A percentile compares a stretch with the other conserved stretches of the same genome.
Evolutionary conservation across 2,329 filamentous ascomycete genomes (phyloP).

Genomic region (Hymenotorrendiella dingleyae): DNA sequence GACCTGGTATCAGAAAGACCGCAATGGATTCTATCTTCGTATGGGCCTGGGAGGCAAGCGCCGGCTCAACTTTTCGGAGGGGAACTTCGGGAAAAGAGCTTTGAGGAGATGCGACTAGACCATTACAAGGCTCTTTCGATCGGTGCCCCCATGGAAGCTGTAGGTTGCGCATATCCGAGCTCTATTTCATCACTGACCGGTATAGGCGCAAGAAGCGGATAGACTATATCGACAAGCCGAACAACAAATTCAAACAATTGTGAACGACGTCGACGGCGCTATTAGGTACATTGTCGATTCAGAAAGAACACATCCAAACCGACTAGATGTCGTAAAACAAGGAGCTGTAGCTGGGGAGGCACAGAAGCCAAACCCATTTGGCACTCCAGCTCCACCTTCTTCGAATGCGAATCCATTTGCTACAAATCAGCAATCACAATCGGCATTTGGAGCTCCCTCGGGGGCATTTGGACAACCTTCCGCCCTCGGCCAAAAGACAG

Average conservation of each 20-base stretch:
- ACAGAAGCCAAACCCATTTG: constrained; percentile 7
- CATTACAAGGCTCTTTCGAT: constrained; percentile 61
- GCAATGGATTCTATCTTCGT: constrained; percentile 80
- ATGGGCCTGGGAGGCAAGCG: constrained; percentile 70
- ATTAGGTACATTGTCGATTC: constrained; percentile 61
- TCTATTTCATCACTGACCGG: constrained; percentile 5
- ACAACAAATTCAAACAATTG: constrained; percentile 65
- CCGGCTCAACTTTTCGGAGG: constrained; percentile 83
- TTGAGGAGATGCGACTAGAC: constrained; percentile 79
- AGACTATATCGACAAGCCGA: constrained; percentile 58
- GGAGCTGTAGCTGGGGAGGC: constrained; percentile 36
- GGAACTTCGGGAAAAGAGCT: constrained; percentile 71
- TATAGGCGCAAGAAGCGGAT: constrained; percentile 54
- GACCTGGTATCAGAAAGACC: constrained; percentile 70
- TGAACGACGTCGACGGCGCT: constrained; percentile 66
- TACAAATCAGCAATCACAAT: constrained; percentile 19
- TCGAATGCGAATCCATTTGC: constrained; percentile 9
- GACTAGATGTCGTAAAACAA: constrained; percentile 53
- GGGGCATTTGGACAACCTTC: constrained; percentile 17
- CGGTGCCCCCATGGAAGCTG: constrained; percentile 50
- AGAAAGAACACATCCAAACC: constrained; percentile 68
- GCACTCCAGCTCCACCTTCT: constrained; percentile 4
- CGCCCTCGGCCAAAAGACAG: constrained; percentile 18
- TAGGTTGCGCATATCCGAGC: constrained; percentile 15
- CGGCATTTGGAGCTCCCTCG: constrained; percentile 9